Percentiles rank a stretch among this genome's conserved stretches.
phyloP scores from a whole-genome alignment of 257 asterid species.

The Nicotiana noctiflora region DNA sequence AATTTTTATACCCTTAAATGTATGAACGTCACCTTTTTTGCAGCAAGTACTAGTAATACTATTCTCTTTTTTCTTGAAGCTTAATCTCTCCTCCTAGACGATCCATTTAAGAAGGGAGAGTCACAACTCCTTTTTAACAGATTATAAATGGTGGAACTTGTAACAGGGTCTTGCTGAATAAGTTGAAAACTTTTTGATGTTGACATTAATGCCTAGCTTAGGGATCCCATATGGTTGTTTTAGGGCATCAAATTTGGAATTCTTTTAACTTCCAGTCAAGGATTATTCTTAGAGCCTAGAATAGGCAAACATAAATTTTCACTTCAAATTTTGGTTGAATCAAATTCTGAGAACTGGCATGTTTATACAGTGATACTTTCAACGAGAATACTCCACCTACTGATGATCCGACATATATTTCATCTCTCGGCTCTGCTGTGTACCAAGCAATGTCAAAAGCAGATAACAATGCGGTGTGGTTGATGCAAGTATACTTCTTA shows the following conservation, averaged over 20 bases:
- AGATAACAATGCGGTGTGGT: slow-evolving; percentile 88
- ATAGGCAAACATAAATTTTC: background rate
- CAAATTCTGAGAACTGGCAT: background rate
- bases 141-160: background rate
- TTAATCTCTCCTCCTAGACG: background rate
- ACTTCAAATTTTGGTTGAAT: background rate
- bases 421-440: slow-evolving; percentile 89
- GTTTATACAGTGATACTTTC: slow-evolving; percentile 77
- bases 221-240: background rate
- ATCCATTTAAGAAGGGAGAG: background rate
- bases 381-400: slow-evolving; percentile 95
- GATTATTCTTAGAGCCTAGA: background rate
- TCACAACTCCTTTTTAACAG: background rate
- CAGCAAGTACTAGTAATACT: background rate
- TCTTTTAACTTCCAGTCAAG: background rate
- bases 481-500: slow-evolving; percentile 72
- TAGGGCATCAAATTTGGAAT: background rate
- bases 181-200: background rate
- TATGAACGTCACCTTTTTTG: background rate
- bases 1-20: background rate
- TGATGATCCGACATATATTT: slow-evolving; percentile 66
- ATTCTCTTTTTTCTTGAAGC: background rate
- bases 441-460: slow-evolving; percentile 81
- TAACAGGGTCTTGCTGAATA: background rate
- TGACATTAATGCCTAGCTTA: background rate